phyloP scores from a whole-genome alignment of 331 rosid species.

The Acacia pycnantha region DNA sequence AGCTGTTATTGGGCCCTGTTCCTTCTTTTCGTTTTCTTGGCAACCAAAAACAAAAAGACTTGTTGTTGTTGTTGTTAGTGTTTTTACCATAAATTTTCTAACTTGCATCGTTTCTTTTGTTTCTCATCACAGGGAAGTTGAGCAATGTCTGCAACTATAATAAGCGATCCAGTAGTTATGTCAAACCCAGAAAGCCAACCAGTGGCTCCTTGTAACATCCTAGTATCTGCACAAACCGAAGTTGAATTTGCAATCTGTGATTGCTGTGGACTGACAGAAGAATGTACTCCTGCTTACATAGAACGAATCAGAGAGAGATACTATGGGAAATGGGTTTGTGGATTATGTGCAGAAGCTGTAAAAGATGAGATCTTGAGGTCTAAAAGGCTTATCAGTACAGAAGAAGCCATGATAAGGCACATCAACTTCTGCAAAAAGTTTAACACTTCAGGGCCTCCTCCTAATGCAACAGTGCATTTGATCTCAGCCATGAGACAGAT shows the following conservation, averaged over 20 bases:
- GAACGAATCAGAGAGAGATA: conserved; percentile 69
- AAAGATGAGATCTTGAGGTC: conserved; percentile 83
- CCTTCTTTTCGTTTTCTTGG: not conserved
- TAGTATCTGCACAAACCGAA: conserved; percentile 49
- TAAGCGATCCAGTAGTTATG: conserved; percentile 63
- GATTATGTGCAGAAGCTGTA: conserved; percentile 85
- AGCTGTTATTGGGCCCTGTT: not conserved
- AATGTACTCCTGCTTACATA: conserved; percentile 90
- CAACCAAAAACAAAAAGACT: not conserved
- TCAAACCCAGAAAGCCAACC: conserved; percentile 60
- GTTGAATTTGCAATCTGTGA: conserved; percentile 78
- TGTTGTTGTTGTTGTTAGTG: not conserved
- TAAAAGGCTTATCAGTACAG: conserved; percentile 72
- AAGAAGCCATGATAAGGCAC: conserved; percentile 83
- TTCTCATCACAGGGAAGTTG: conserved; percentile 48
- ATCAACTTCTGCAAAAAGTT: conserved; percentile 76
- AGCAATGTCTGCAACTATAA: conserved; percentile 67
- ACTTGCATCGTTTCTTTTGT: not conserved
- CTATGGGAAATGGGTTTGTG: conserved; percentile 86
- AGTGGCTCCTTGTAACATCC: conserved; percentile 27
- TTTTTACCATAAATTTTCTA: not conserved
- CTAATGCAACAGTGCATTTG: conserved; percentile 70
- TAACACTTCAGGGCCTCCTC: conserved; percentile 67
- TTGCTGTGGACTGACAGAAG: conserved; percentile 90
- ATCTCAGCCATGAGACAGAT: conserved; percentile 89